Evolutionary conservation across 257 asterid species (phyloP), one percentile per base, ranked within the genome.

Genomic region (Lycium barbarum): DNA sequence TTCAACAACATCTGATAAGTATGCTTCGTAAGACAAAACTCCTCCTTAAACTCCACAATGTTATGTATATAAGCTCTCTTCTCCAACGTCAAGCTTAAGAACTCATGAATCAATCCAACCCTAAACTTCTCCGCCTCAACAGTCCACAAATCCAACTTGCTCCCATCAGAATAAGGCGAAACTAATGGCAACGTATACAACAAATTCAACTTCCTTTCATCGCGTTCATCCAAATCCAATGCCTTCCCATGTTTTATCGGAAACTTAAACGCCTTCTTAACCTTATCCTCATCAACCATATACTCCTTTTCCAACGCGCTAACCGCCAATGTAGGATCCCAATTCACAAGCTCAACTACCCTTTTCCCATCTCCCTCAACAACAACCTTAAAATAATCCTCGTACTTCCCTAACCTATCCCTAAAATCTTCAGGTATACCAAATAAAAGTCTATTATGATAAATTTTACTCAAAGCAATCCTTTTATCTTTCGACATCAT

Each of bases 21-120:
- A 84, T 90, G 97, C 65, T 91, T 97, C 1, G 99, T 95, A 80
- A 94, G 94, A 88, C 93, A 89, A 76, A 94, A 92, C 88, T 95
- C 98, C 55, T 97, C 98, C 90, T 95, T 95, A 83, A 97, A 97
- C 91, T 95, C 99, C 90, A 97, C 98, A 59, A 95, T 92, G 86
- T 95, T 93, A 88, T 95, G 99, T 86, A 97, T 95, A 40, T 92
- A 93, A 13, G 99, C 99, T 90, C 97, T 92, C 86, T 92, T 97
- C 93, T 97, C 99, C 97, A 97, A 86, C 18, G 99, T 97, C 93
- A 95, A 88, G 93, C 93, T 95, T 91, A 97, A 88, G 85, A 97
- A 92, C 92, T 97, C 99, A 40, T 97, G 98, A 54, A 97, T 89
- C 72, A 97, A 79, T 15, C 98, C 98, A 70, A 95, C 90, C 86